Conservation (phyloP, 2,329 filamentous ascomycete genomes). For the Juglanconis sp. region DNA sequence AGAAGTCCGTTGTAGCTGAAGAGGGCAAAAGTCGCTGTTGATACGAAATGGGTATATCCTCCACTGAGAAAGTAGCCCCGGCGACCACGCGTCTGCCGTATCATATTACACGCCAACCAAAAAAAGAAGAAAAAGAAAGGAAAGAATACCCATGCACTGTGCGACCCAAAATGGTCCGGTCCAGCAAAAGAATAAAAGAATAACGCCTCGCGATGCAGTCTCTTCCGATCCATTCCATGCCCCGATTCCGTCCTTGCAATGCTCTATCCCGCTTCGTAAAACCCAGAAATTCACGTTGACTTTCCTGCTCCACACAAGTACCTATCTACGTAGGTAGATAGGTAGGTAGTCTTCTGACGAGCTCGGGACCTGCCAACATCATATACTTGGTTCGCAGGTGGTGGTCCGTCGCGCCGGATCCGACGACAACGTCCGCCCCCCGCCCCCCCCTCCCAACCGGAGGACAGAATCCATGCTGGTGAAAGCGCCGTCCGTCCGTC, state of each 20-base stretch:
- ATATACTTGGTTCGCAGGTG: too few species aligned
- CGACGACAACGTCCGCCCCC: too few species aligned
- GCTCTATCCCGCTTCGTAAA: background rate
- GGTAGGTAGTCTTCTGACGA: background rate
- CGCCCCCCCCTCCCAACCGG: too few species aligned
- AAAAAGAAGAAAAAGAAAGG: too few species aligned
- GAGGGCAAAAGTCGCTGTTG: background rate
- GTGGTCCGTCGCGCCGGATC: too few species aligned
- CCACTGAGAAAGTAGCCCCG: background rate
- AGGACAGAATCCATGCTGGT: too few species aligned
- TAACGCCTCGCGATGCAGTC: background rate
- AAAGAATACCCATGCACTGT: background rate
- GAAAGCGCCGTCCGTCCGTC: too few species aligned
- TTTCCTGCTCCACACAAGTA: background rate
- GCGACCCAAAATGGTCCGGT: background rate
- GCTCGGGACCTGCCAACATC: background rate
- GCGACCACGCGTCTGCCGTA: background rate
- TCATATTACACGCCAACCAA: background rate
- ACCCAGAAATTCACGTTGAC: background rate
- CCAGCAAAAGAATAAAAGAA: background rate
- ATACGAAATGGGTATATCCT: background rate
- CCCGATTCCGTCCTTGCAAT: background rate
- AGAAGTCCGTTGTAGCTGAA: background rate
- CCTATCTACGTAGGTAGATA: too few species aligned
- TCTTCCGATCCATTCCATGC: background rate